Percentiles rank a stretch among this genome's conserved stretches.
These are phyloP conservation scores for Cornus controversa DNA, from an alignment of 148 eudicot genomes.

Conservation along the genomic window DNA sequence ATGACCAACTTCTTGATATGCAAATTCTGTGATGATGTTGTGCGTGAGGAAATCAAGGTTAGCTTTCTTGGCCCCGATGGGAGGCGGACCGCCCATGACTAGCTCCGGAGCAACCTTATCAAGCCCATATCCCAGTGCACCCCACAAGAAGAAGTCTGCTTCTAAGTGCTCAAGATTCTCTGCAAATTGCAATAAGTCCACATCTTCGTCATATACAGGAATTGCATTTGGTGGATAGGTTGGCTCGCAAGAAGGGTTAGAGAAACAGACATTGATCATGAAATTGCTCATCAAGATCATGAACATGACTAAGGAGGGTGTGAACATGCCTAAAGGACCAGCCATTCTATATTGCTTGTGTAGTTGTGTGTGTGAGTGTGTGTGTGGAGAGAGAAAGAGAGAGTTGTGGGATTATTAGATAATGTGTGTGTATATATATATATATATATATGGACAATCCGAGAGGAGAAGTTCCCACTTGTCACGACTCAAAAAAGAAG, in stretches of 20 bases:
- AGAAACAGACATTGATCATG: background rate
- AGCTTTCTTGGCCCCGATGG: slow-evolving; percentile 68
- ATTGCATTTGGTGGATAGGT: slow-evolving; percentile 26
- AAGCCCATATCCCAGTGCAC: slow-evolving; percentile 63
- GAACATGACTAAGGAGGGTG: background rate
- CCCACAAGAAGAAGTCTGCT: slow-evolving; percentile 63
- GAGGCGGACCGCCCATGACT: slow-evolving; percentile 74
- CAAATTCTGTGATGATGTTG: slow-evolving; percentile 55
- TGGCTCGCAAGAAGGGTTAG: slow-evolving; percentile 24
- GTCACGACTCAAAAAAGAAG: too few relatives aligned
- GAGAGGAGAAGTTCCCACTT: too few relatives aligned
- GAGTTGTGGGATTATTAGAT: too few relatives aligned
- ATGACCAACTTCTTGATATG: slow-evolving; percentile 70
- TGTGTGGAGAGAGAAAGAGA: too few relatives aligned
- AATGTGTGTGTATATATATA: too few relatives aligned
- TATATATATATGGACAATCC: too few relatives aligned
- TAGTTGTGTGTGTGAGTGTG: too few relatives aligned
- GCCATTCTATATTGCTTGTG: too few relatives aligned
- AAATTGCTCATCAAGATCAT: background rate
- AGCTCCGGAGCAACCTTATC: slow-evolving; percentile 57
- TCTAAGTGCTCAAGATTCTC: slow-evolving; percentile 65
- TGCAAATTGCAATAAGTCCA: slow-evolving; percentile 55
- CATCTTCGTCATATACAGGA: slow-evolving; percentile 46
- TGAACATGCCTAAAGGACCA: too few relatives aligned
- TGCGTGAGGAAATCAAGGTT: slow-evolving; percentile 46